Conservation (phyloP, 2,329 filamentous ascomycete species). For the Penicillium thymicola region DNA sequence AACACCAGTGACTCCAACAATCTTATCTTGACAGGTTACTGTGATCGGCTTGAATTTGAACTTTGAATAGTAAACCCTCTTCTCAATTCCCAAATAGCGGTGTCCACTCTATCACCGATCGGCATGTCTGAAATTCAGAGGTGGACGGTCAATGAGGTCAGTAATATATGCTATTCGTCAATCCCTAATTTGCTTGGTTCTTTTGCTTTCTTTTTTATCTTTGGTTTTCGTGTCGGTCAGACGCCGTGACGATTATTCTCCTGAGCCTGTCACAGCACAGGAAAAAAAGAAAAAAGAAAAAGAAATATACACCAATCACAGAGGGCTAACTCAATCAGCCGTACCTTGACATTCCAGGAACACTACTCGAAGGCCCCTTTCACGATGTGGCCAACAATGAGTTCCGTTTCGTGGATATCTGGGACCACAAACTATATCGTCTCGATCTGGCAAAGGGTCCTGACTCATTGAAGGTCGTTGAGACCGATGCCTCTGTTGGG, state of each 20-base stretch:
- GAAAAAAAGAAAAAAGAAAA: not conserved
- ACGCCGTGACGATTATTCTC: not conserved
- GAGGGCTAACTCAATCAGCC: slow-evolving; percentile 28
- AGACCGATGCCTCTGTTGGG: slow-evolving; percentile 58
- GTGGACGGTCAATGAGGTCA: slow-evolving; percentile 49
- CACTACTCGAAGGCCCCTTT: slow-evolving; percentile 42
- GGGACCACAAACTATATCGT: slow-evolving; percentile 68
- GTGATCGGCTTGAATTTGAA: not conserved
- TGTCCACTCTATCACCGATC: slow-evolving; percentile 19
- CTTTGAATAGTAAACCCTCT: not conserved
- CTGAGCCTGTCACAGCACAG: slow-evolving; percentile 1
- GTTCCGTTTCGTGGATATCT: slow-evolving; percentile 63
- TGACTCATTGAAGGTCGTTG: slow-evolving; percentile 54
- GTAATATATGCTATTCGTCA: slow-evolving; percentile 10
- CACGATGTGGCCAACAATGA: slow-evolving; percentile 39
- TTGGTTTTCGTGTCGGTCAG: slow-evolving; percentile 18
- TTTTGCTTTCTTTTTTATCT: slow-evolving; percentile 2
- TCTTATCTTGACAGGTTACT: not conserved
- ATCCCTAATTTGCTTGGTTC: slow-evolving; percentile 1
- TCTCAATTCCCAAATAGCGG: slow-evolving; percentile 16
- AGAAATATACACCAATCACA: slow-evolving; percentile 14
- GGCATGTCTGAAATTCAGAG: slow-evolving; percentile 38
- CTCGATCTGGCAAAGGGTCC: slow-evolving; percentile 64
- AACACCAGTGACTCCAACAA: not conserved
- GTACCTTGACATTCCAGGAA: slow-evolving; percentile 38